phyloP scores from a whole-genome alignment of 192 early-diverging fungal species.

The Cetraspora pellucida region DNA sequence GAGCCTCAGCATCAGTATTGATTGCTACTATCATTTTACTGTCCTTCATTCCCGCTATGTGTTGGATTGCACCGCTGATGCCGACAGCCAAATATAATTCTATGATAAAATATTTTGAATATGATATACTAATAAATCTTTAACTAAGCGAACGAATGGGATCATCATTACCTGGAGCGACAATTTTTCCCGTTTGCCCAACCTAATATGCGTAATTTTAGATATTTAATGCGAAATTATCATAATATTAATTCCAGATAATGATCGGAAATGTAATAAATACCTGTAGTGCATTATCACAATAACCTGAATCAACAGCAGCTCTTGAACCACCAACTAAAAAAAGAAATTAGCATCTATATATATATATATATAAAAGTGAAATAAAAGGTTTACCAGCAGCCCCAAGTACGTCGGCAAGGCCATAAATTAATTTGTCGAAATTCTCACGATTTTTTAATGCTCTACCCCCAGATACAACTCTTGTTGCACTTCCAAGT shows the following conservation, averaged over 20 bases:
- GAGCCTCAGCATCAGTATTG: constrained; percentile 98
- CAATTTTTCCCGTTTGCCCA: constrained; percentile 97
- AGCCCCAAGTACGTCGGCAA: constrained; percentile 93
- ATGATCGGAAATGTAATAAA: background rate
- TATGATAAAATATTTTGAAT: constrained; percentile 6
- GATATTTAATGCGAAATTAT: background rate
- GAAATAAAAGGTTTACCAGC: constrained; percentile 64
- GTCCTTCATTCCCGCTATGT: constrained; percentile 99
- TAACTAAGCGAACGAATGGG: background rate
- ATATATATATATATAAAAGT: background rate
- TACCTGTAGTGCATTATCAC: constrained; percentile 89
- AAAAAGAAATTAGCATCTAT: background rate
- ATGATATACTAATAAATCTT: background rate
- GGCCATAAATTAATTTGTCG: constrained; percentile 76
- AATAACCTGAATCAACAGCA: constrained; percentile 96
- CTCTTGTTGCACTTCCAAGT: constrained; percentile 81
- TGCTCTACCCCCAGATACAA: constrained; percentile 93
- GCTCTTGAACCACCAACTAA: constrained; percentile 96
- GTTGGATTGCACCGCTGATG: constrained; percentile 97
- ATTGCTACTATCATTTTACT: constrained; percentile 98
- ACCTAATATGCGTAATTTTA: constrained; percentile 43
- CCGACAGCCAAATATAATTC: constrained; percentile 94
- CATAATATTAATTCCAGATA: background rate
- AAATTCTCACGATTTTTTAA: constrained; percentile 98
- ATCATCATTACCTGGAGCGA: constrained; percentile 78